phyloP scores from a whole-genome alignment of 2,329 filamentous ascomycete genomes.

The Aspergillus pseudoterreus region DNA sequence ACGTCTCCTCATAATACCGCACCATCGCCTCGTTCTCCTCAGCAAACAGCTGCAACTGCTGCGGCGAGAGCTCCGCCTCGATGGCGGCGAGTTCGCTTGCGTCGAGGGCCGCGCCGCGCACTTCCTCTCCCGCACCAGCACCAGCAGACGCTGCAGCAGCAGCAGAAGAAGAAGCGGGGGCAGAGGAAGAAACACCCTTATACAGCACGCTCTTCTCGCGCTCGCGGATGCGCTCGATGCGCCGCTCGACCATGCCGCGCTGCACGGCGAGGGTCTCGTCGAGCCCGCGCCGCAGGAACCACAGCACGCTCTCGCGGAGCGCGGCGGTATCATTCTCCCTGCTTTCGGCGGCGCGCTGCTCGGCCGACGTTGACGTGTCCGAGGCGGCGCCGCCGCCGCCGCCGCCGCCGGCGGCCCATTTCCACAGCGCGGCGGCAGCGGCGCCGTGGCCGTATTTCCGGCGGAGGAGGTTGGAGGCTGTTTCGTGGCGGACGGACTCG shows the following conservation, averaged over 20 bases:
- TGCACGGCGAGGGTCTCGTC: conserved; percentile 75
- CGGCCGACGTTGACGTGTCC: conserved; percentile 37
- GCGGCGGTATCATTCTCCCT: conserved; percentile 62
- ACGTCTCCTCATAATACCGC: conserved; percentile 86
- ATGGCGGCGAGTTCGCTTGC: conserved; percentile 34
- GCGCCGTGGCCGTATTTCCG: conserved; percentile 63
- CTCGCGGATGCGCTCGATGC: conserved; percentile 79
- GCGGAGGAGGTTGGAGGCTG: conserved; percentile 64
- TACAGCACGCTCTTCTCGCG: conserved; percentile 83
- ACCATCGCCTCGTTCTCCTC: conserved; percentile 90
- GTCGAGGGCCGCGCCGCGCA: conserved; percentile 25
- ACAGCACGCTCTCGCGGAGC: conserved; percentile 78
- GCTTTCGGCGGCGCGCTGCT: conserved; percentile 71
- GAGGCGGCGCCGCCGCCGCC: conserved; percentile 41
- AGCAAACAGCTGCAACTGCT: conserved; percentile 91
- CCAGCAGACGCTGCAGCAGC: background rate
- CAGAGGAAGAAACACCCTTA: conserved; percentile 45
- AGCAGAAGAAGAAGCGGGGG: conserved; percentile 4
- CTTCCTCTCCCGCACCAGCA: conserved; percentile 12
- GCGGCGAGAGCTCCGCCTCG: conserved; percentile 65
- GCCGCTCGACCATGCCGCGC: conserved; percentile 87
- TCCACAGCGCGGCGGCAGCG: conserved; percentile 55
- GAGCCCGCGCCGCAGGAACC: conserved; percentile 72
- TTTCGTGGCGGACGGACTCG: conserved; percentile 75
- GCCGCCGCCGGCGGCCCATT: conserved; percentile 52